Conservation (phyloP, 352 stramenopile genomes). For the Lagenidium giganteum region DNA sequence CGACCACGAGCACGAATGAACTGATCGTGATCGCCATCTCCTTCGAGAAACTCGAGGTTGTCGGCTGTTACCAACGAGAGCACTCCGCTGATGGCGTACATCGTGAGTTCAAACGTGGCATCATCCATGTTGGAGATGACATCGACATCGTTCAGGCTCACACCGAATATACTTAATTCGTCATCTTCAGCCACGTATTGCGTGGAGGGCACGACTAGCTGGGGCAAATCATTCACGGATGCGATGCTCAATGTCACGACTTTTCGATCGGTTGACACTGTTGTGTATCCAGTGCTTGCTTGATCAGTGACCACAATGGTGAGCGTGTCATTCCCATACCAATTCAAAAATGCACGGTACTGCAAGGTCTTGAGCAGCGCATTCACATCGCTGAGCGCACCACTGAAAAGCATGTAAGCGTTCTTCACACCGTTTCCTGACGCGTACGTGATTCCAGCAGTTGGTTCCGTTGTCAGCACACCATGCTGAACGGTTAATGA, state of each 20-base stretch:
- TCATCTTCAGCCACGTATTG: conserved; percentile 57
- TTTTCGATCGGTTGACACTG: conserved; percentile 26
- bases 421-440: conserved; percentile 39
- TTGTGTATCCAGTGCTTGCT: conserved; percentile 51
- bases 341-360: conserved; percentile 66
- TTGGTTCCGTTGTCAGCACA: conserved; percentile 42
- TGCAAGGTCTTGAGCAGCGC: conserved; percentile 31
- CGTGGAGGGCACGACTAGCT: conserved; percentile 39
- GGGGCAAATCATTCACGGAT: conserved; percentile 61
- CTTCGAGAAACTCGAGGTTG: conserved; percentile 38
- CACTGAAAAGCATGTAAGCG: conserved; percentile 63
- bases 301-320: conserved; percentile 53
- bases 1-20: conserved; percentile 49
- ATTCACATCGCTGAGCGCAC: conserved; percentile 55
- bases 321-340: conserved; percentile 64
- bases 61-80: conserved; percentile 27
- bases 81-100: conserved; percentile 49
- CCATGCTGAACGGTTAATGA: conserved; percentile 51
- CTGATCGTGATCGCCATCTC: conserved; percentile 40
- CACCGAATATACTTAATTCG: conserved; percentile 58
- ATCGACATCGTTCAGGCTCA: conserved; percentile 58
- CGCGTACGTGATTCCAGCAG: conserved; percentile 53
- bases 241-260: conserved; percentile 28
- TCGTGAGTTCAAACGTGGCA: conserved; percentile 45
- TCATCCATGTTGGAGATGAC: conserved; percentile 23